A percentile compares a stretch with the other conserved stretches of the same genome.
Conservation (phyloP, 73 alveolate genomes). For the Tetrahymena borealis region DNA sequence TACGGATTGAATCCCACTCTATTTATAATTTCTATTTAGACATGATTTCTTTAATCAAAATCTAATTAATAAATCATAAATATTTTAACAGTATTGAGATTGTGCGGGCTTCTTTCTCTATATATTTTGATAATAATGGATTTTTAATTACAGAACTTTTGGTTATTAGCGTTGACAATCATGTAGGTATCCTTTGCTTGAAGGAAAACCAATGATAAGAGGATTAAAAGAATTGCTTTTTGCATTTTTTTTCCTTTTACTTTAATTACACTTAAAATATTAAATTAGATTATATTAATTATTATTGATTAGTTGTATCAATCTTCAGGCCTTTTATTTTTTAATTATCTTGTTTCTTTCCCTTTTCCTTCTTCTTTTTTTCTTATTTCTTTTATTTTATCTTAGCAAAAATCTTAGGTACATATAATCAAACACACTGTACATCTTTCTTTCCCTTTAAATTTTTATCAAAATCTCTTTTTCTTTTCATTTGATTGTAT, state of each 20-base stretch:
- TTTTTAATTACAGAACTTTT: not conserved
- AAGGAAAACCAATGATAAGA: not conserved
- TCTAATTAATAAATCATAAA: too few relatives aligned
- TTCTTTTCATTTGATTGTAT: too few relatives aligned
- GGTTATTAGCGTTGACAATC: not conserved
- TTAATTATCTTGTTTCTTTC: not conserved
- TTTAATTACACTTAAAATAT: not conserved
- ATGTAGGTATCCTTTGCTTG: not conserved
- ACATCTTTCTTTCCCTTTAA: too few relatives aligned
- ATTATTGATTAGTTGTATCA: not conserved
- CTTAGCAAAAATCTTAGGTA: too few relatives aligned
- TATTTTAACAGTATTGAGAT: not conserved
- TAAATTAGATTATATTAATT: not conserved
- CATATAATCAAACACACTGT: too few relatives aligned
- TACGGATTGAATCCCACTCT: too few relatives aligned
- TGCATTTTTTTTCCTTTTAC: not conserved
- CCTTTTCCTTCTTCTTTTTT: not conserved
- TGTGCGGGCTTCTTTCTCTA: too few relatives aligned
- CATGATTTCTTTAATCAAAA: too few relatives aligned
- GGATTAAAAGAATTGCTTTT: not conserved
- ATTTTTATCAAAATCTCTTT: too few relatives aligned
- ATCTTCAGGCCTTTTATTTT: not conserved
- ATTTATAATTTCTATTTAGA: too few relatives aligned
- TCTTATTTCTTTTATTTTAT: not conserved
- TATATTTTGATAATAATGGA: too few relatives aligned